Percentiles rank a stretch among this genome's conserved stretches.
phyloP scores from a whole-genome alignment of 2,329 filamentous ascomycete species.

The Chaetoscypha palmicola region DNA sequence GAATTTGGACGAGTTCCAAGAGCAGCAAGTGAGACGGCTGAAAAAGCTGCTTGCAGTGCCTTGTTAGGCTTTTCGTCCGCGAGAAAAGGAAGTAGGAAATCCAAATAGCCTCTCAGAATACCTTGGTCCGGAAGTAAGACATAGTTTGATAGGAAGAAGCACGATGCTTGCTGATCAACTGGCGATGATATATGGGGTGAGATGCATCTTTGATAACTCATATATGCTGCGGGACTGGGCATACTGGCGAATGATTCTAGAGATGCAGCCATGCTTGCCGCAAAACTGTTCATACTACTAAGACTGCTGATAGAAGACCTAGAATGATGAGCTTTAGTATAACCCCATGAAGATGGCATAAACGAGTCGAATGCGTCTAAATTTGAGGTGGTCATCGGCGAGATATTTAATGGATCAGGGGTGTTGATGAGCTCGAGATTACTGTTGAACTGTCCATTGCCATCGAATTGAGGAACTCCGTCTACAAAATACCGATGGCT shows the following conservation, averaged over 20 bases:
- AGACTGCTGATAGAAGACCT: conserved; percentile 10
- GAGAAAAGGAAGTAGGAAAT: conserved; percentile 50
- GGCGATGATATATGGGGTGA: conserved; percentile 38
- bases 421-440: conserved; percentile 30
- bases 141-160: conserved; percentile 55
- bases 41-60: conserved; percentile 32
- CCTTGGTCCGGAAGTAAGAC: conserved; percentile 48
- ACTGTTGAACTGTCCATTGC: not conserved
- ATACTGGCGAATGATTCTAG: not conserved
- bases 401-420: not conserved
- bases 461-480: not conserved
- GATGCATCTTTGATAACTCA: conserved; percentile 19
- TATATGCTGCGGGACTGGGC: not conserved
- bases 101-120: conserved; percentile 47
- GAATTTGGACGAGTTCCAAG: conserved; percentile 43
- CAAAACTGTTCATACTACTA: not conserved
- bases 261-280: not conserved
- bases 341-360: conserved; percentile 60
- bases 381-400: conserved; percentile 3
- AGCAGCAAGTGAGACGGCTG: conserved; percentile 51
- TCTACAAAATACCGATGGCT: conserved; percentile 35
- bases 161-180: conserved; percentile 47
- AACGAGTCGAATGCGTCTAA: conserved; percentile 18
- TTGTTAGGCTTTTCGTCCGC: conserved; percentile 32
- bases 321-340: conserved; percentile 27